Conservation (phyloP, 129 eudicot genomes). For the Glebionis coronaria region DNA sequence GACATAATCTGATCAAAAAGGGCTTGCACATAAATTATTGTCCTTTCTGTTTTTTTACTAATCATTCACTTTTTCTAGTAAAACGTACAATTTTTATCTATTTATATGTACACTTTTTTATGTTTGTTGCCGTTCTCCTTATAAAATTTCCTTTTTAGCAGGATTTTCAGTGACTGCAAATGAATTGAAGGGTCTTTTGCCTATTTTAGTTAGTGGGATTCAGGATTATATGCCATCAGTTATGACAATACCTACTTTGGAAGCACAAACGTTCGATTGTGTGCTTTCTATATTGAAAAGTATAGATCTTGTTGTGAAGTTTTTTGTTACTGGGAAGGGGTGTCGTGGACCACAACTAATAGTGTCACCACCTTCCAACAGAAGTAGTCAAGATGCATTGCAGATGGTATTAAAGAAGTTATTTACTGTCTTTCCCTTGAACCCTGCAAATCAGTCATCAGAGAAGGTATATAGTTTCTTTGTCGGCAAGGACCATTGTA, state of each 20-base stretch:
- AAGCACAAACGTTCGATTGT: slow-evolving; percentile 78
- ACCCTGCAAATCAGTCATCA: slow-evolving; percentile 42
- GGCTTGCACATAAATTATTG: not conserved
- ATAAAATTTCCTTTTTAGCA: slow-evolving; percentile 32
- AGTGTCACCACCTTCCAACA: slow-evolving; percentile 22
- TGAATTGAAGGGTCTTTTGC: slow-evolving; percentile 64
- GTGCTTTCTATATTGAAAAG: slow-evolving; percentile 71
- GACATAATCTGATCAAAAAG: no score
- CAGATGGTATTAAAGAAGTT: slow-evolving; percentile 53
- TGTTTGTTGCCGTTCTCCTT: not conserved
- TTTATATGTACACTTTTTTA: not conserved
- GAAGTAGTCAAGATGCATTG: slow-evolving; percentile 29
- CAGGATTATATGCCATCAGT: slow-evolving; percentile 58
- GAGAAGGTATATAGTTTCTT: slow-evolving; percentile 49
- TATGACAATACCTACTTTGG: slow-evolving; percentile 44
- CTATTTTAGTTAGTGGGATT: slow-evolving; percentile 66
- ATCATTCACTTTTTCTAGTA: not conserved
- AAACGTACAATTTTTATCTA: not conserved
- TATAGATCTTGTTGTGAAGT: slow-evolving; percentile 53
- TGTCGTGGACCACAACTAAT: slow-evolving; percentile 22
- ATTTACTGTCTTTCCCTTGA: slow-evolving; percentile 66
- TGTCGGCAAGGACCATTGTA: not conserved
- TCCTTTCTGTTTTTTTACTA: not conserved
- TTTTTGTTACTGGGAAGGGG: slow-evolving; percentile 40
- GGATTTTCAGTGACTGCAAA: slow-evolving; percentile 35